Evolutionary conservation across 495 filamentous ascomycete species (phyloP).

Genomic region (Monascus purpureus): DNA sequence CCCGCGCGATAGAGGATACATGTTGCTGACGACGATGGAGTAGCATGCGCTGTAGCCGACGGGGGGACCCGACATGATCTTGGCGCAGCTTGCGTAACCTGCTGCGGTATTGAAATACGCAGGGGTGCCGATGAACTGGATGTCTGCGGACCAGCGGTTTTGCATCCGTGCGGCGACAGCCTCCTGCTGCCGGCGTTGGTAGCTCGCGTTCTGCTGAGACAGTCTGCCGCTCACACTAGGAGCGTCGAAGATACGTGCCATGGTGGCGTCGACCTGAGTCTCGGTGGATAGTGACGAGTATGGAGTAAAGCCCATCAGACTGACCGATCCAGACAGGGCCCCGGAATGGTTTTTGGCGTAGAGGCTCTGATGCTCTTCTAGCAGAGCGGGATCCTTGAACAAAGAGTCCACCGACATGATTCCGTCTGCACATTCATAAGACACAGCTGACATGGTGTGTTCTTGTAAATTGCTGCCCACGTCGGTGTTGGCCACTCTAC

Average conservation of each 20-base stretch:
- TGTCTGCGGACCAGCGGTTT: not conserved
- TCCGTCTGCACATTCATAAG: constrained; percentile 19
- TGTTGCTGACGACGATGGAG: constrained; percentile 4
- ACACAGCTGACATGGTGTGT: constrained; percentile 26
- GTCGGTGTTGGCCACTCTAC: constrained; percentile 18
- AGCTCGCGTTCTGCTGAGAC: constrained; percentile 1
- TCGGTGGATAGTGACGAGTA: constrained; percentile 1
- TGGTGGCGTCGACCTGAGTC: not conserved
- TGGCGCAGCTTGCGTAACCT: constrained; percentile 6
- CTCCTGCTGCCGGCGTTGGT: constrained; percentile 2
- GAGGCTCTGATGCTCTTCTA: constrained; percentile 3
- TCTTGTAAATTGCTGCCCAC: constrained; percentile 37
- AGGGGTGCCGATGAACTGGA: constrained; percentile 2
- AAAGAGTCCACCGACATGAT: too few relatives aligned
- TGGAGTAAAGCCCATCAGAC: constrained; percentile 4
- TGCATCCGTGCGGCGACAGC: constrained; percentile 1
- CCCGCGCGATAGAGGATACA: constrained; percentile 12
- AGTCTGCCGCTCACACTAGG: not conserved
- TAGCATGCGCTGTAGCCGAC: not conserved
- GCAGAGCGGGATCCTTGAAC: not conserved
- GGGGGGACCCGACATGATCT: constrained; percentile 7
- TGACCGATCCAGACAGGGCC: constrained; percentile 2
- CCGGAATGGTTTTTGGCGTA: constrained; percentile 6
- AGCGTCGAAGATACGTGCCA: not conserved
- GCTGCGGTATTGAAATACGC: constrained; percentile 2